Conservation (phyloP, 192 early-diverging fungal species). For the Chytriomyces confervae region DNA sequence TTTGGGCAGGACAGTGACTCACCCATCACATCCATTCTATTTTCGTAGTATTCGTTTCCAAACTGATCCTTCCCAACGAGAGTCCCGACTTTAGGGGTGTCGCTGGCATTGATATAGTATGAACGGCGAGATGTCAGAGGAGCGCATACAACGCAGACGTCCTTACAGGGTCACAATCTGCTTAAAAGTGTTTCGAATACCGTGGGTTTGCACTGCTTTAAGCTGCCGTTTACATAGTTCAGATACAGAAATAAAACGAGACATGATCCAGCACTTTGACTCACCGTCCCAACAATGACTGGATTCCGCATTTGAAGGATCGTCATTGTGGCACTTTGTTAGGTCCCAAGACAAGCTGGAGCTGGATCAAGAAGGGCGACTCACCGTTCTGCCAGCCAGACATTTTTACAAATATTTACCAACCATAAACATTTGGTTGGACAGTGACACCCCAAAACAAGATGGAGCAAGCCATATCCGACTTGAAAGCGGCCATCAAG, state of each 20-base stretch:
- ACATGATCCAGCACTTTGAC: not conserved
- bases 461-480: not conserved
- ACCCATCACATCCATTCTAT: constrained; percentile 51
- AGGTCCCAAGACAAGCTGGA: not conserved
- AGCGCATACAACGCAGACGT: not conserved
- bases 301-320: not conserved
- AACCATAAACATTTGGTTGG: too few species aligned
- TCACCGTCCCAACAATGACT: not conserved
- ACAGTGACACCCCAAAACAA: too few species aligned
- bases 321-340: not conserved
- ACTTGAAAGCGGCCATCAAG: not conserved
- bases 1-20: not conserved
- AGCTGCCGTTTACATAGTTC: constrained; percentile 10
- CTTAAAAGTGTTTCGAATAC: constrained; percentile 26
- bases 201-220: constrained; percentile 31
- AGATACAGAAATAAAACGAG: not conserved
- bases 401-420: not conserved
- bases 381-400: constrained; percentile 15
- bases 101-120: constrained; percentile 21
- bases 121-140: not conserved
- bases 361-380: not conserved
- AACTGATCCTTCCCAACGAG: constrained; percentile 53
- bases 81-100: constrained; percentile 51
- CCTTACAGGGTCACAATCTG: constrained; percentile 37
- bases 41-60: constrained; percentile 64